A percentile compares a stretch with the other conserved stretches of the same genome.
Conservation (phyloP, 176 grass and related monocot genomes). For the Avena atlantica region DNA sequence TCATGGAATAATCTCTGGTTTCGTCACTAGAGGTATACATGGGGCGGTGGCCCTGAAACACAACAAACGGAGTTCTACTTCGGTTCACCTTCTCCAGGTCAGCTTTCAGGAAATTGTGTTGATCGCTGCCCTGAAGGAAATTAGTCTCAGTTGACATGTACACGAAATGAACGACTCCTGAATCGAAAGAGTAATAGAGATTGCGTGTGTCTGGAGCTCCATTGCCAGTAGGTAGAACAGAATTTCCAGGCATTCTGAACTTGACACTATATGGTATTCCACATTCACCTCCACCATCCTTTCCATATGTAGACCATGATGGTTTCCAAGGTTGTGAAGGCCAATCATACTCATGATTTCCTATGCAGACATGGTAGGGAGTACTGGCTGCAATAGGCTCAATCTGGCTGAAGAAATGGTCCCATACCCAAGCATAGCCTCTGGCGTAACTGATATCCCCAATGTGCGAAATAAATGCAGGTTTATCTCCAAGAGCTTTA, state of each 20-base stretch:
- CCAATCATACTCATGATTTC: slow-evolving; percentile 99
- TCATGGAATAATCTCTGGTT: slow-evolving; percentile 56
- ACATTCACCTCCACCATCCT: slow-evolving; percentile 91
- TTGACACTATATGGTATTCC: slow-evolving; percentile 91
- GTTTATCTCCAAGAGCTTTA: slow-evolving; percentile 80
- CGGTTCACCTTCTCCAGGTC: slow-evolving; percentile 86
- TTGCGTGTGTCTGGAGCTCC: slow-evolving; percentile 80
- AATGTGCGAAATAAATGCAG: slow-evolving; percentile 88
- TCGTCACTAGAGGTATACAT: slow-evolving; percentile 95
- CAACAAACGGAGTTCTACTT: slow-evolving; percentile 83
- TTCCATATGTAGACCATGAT: slow-evolving; percentile 75
- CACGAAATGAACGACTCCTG: slow-evolving; percentile 90
- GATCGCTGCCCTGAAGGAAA: slow-evolving; percentile 73
- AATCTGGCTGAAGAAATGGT: slow-evolving; percentile 91
- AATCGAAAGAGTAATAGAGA: slow-evolving; percentile 86
- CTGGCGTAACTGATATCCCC: slow-evolving; percentile 96
- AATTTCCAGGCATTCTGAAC: slow-evolving; percentile 96
- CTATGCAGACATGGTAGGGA: slow-evolving; percentile 97
- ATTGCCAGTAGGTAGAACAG: slow-evolving; percentile 73
- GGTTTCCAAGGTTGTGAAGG: slow-evolving; percentile 91
- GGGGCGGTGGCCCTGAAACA: slow-evolving; percentile 92
- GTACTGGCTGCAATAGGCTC: slow-evolving; percentile 80
- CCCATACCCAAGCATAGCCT: slow-evolving; percentile 94
- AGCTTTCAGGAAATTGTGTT: slow-evolving; percentile 82
- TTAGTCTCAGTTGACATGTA: slow-evolving; percentile 95